Conservation (phyloP, 768 basidiomycete genomes). For the Kockovaella imperatae region DNA sequence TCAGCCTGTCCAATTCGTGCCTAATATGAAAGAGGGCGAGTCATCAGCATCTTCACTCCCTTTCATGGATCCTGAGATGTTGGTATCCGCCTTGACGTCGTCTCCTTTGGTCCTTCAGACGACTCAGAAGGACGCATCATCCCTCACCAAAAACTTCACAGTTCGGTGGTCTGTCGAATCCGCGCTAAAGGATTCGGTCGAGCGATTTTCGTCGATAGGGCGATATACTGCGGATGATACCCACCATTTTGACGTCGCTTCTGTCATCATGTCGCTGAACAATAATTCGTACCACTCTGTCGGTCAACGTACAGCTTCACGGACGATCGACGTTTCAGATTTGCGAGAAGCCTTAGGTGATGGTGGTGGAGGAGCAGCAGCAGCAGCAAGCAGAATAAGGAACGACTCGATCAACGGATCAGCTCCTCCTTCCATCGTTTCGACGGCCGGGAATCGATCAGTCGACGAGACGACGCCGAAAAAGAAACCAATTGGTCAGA, state of each 20-base stretch:
- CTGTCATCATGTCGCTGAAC: conserved; percentile 71
- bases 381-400: too few relatives aligned
- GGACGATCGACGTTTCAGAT: conserved; percentile 78
- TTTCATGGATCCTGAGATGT: conserved; percentile 53
- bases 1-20: conserved; percentile 49
- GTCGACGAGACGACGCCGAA: background rate
- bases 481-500: background rate
- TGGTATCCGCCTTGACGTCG: conserved; percentile 55
- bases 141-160: conserved; percentile 54
- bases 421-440: background rate
- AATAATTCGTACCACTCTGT: conserved; percentile 82
- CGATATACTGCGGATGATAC: conserved; percentile 12
- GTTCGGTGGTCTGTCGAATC: conserved; percentile 64
- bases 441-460: background rate
- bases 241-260: conserved; percentile 27
- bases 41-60: conserved; percentile 41
- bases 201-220: conserved; percentile 24
- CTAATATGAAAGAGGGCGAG: conserved; percentile 25
- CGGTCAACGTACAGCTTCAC: conserved; percentile 58
- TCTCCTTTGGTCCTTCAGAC: conserved; percentile 56
- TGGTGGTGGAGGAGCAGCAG: background rate
- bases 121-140: conserved; percentile 57
- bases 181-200: conserved; percentile 58
- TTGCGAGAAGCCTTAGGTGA: conserved; percentile 66
- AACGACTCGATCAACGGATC: background rate